phyloP scores from a whole-genome alignment of 805 yeast genomes.

The Candida awuae region DNA sequence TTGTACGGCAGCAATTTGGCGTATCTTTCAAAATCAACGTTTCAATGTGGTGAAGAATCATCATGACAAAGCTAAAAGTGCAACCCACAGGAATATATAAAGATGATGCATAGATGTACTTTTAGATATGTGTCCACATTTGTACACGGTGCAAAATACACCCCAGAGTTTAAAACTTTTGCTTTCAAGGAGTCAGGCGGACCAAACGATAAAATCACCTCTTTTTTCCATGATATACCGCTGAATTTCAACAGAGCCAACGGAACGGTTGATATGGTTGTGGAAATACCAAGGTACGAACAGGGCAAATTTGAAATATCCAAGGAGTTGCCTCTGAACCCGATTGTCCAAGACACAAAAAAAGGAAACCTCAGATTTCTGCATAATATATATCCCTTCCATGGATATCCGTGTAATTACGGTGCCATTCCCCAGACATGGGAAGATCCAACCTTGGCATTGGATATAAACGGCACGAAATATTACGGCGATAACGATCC shows the following conservation, averaged over 20 bases:
- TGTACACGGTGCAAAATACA: conserved; percentile 32
- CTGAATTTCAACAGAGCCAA: conserved; percentile 35
- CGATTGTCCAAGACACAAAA: conserved; percentile 73
- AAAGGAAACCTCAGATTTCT: conserved; percentile 65
- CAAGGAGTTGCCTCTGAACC: conserved; percentile 51
- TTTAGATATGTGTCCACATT: neutral
- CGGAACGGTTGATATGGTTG: conserved; percentile 53
- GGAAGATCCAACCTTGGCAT: conserved; percentile 78
- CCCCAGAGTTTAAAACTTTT: conserved; percentile 37
- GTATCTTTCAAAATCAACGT: no score
- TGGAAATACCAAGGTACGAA: conserved; percentile 75
- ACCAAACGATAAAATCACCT: conserved; percentile 16
- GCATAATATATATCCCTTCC: conserved; percentile 71
- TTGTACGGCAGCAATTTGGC: no score
- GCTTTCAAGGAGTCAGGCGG: conserved; percentile 14
- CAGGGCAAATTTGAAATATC: conserved; percentile 79
- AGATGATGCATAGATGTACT: neutral
- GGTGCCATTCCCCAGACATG: conserved; percentile 92
- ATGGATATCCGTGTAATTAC: conserved; percentile 81
- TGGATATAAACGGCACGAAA: conserved; percentile 18
- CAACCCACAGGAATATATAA: neutral
- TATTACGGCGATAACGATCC: conserved; percentile 89
- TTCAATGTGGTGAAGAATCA: no score
- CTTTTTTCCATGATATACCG: conserved; percentile 71
- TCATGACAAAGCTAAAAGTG: no score